A percentile compares a stretch with the other conserved stretches of the same genome.
phyloP scores from a whole-genome alignment of 441 rosid genomes.

The Metrosideros polymorpha region DNA sequence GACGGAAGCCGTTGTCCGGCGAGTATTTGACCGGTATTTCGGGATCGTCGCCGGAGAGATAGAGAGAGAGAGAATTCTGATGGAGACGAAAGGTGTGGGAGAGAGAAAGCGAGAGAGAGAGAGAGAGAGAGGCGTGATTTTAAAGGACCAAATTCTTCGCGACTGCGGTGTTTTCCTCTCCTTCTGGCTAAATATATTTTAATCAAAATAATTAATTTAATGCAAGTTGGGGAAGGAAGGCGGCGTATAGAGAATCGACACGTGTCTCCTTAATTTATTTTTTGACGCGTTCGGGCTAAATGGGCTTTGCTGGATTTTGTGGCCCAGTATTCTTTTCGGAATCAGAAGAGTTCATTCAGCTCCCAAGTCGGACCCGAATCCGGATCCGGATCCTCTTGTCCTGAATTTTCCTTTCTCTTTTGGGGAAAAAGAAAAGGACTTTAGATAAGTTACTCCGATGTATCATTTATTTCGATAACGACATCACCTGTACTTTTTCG shows the following conservation, averaged over 20 bases:
- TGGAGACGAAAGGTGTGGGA: background rate
- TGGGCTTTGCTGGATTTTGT: background rate
- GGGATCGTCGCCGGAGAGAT: constrained; percentile 14
- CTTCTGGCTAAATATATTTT: background rate
- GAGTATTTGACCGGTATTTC: background rate
- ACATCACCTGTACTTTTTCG: background rate
- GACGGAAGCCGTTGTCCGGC: background rate
- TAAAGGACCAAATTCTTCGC: background rate
- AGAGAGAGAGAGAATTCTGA: background rate
- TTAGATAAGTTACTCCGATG: too few species aligned
- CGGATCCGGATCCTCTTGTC: background rate
- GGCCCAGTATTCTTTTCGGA: background rate
- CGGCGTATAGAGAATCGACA: background rate
- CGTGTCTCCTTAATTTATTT: background rate
- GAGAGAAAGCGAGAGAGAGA: background rate
- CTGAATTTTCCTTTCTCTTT: background rate
- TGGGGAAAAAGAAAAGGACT: background rate
- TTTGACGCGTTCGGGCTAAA: background rate
- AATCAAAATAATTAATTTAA: background rate
- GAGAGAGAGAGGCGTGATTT: background rate
- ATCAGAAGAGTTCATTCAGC: background rate
- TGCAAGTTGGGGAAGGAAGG: background rate
- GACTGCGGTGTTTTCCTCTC: background rate
- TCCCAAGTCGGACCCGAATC: background rate
- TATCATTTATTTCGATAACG: background rate